Evolutionary conservation across 495 filamentous ascomycete genomes (phyloP), one percentile per base, ranked within the genome.

Genomic region (Pseudomonodictys pantanalensis): DNA sequence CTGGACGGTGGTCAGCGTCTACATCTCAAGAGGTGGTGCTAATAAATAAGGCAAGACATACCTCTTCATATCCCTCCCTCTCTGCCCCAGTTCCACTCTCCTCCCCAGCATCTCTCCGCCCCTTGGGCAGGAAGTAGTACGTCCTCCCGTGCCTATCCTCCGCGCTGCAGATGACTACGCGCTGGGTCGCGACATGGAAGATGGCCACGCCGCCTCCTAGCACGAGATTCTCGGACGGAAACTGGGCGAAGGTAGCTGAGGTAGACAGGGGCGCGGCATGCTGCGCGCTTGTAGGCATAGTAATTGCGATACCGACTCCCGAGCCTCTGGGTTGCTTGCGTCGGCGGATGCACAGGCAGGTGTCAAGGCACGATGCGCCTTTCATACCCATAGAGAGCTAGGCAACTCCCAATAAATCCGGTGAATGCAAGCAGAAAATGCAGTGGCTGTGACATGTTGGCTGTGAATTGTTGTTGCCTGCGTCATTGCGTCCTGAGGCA

Each of bases 41-140:
- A 10, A 22, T 46, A 23, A 7, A 24, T 7, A 17, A 48, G 26
- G 12, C 3, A 20, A 12, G 20, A 3, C 60, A 3, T 58, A 75
- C 74, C 55, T 80, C 77, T 60, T 80, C 77, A 66, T 71, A 79
- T 11, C 77, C 77, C 53, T 80, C 77, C 26, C 77, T 64, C 44
- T 76, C 72, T 1, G 77, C 77, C 1, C 66, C 76, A 17, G 35
- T 33, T 0, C 56, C 67, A 17, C 60, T 71, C 7, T 71, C 69
- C 56, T 80, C 77, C 17, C 68, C 69, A 9, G 70, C 72, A 68
- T 80, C 77, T 39, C 73, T 29, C 32, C 77, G 58, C 15, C 77
- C 77, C 61, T 79, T 79, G 0, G 77, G 76, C 29, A 79, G 62
- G 52, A 79, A 79, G 66, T 72, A 78, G 64, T 76, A 77, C 12